Evolutionary conservation across 768 basidiomycete genomes (phyloP), one percentile per base, ranked within the genome.

Genomic region (Gloeopeniophorella convolvens): DNA sequence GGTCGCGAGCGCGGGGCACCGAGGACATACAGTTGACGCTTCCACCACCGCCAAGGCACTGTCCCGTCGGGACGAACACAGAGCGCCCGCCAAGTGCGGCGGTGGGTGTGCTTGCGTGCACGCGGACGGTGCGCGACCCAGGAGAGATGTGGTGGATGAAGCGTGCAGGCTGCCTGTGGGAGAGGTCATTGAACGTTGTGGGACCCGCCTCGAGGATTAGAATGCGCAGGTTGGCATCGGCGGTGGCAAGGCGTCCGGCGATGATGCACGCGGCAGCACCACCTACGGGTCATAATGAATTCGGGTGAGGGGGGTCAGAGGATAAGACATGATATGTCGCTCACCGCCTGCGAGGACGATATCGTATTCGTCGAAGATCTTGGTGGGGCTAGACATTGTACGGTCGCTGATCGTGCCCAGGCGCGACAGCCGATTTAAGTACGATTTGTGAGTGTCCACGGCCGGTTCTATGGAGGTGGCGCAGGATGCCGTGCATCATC

Each of bases 1-100:
- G 46, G 67, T 58, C 1, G 45, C 20, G 56, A 47, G n/a, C 6
- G 42, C 16, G 21, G 16, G 40, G 3, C 10, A 16, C n/a, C 13
- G 5, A 28, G n/a, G 42, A 60, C 60, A 3, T 40, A 80, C 81
- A 79, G 55, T 83, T 83, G 11, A 83, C 72, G 46, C 68, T 66
- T 0, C 80, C 82, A 2, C 82, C 82, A 4, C 83, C 83, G 3
- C 83, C 82, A 4, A 85, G 58, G 28, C 71, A 73, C 42, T 74
- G 69, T 0, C 75, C 81, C 23, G 65, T 58, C 0, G 72, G 69
- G 8, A 79, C 69, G 31, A 77, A 42, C 9, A 68, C 59, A 11
- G 65, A 55, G 4, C 82, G 78, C 6, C 72, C 76, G 18, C 59
- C 68, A 33, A 72, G 63, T 49, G 69, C 74, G 3, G 68, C 64